A percentile compares a stretch with the other conserved stretches of the same genome.
These are phyloP conservation scores for Dryadomyces quercus-mongolicae DNA, from an alignment of 2,329 filamentous ascomycete genomes.

Conservation along the genomic window DNA sequence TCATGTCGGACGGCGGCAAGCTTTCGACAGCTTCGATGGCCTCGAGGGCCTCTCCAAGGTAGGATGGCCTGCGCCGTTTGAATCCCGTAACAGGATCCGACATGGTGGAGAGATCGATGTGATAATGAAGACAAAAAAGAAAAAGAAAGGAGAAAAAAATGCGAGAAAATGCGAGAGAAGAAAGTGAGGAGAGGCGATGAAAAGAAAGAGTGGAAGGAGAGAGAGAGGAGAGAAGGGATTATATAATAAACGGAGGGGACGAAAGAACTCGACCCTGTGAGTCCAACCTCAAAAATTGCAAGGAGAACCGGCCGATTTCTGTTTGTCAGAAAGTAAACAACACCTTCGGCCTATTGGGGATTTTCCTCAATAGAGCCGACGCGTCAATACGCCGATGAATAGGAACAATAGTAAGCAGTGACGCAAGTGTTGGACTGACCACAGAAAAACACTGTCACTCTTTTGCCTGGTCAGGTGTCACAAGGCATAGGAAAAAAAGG, in stretches of 20 bases:
- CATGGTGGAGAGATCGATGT: neutral
- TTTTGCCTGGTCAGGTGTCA: too few relatives aligned
- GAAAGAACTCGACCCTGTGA: neutral
- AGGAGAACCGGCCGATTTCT: neutral
- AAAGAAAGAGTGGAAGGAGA: neutral
- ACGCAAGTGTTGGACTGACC: neutral
- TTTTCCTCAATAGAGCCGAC: constrained; percentile 4
- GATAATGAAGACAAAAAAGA: neutral
- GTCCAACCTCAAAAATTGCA: neutral
- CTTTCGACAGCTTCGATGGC: neutral
- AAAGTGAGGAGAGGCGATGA: neutral
- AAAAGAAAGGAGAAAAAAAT: neutral
- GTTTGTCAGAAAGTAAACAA: neutral
- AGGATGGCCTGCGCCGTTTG: neutral
- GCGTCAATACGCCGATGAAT: neutral
- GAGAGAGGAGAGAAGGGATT: neutral
- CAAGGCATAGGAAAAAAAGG: too few relatives aligned
- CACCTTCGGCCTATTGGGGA: too few relatives aligned
- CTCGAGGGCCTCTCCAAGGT: constrained; percentile 2
- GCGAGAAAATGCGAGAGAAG: neutral
- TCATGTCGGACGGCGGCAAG: constrained; percentile 2
- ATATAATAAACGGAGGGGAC: neutral
- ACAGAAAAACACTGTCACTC: neutral
- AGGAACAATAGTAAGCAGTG: constrained; percentile 2
- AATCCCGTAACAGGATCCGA: neutral